These are phyloP conservation scores for Fusarium haematococcum DNA, from an alignment of 2,329 filamentous ascomycete species.

Conservation along the genomic window DNA sequence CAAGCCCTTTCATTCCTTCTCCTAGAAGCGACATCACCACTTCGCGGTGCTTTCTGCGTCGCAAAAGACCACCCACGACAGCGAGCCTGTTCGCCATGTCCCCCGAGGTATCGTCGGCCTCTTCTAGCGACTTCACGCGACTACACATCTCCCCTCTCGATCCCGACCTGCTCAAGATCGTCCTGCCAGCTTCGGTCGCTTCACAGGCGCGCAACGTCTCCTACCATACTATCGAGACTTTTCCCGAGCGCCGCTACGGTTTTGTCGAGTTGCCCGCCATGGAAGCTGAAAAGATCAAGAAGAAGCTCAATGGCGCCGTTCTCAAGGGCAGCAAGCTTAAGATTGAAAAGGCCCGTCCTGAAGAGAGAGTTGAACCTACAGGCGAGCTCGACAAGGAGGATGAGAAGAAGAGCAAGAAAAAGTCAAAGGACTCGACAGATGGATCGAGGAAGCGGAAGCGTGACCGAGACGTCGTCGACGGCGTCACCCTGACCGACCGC, in stretches of 20 bases:
- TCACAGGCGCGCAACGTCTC: constrained; percentile 81
- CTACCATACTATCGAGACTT: constrained; percentile 87
- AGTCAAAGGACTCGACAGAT: constrained; percentile 52
- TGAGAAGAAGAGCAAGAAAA: constrained; percentile 49
- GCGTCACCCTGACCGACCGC: constrained; percentile 78
- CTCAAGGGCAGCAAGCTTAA: constrained; percentile 87
- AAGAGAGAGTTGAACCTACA: constrained; percentile 52
- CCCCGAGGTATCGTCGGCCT: constrained; percentile 31
- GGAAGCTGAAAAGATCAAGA: constrained; percentile 91
- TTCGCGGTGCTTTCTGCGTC: constrained; percentile 31
- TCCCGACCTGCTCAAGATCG: constrained; percentile 75
- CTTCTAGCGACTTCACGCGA: constrained; percentile 47
- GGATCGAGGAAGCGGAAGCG: constrained; percentile 63
- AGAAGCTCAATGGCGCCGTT: constrained; percentile 88
- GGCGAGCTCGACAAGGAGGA: constrained; percentile 49
- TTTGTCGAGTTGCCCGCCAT: constrained; percentile 84
- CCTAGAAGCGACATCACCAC: constrained; percentile 10
- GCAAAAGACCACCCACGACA: constrained; percentile 26
- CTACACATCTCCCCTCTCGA: constrained; percentile 92
- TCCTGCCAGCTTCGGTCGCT: constrained; percentile 76
- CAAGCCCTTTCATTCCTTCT: constrained; percentile 28
- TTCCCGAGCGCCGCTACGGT: constrained; percentile 90
- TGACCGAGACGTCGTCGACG: constrained; percentile 66
- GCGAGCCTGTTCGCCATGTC: constrained; percentile 40
- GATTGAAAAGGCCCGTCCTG: constrained; percentile 82